Evolutionary conservation across 179 eudicot genomes (phyloP), one percentile per base, ranked within the genome.

Genomic region (Carnegiea gigantea): DNA sequence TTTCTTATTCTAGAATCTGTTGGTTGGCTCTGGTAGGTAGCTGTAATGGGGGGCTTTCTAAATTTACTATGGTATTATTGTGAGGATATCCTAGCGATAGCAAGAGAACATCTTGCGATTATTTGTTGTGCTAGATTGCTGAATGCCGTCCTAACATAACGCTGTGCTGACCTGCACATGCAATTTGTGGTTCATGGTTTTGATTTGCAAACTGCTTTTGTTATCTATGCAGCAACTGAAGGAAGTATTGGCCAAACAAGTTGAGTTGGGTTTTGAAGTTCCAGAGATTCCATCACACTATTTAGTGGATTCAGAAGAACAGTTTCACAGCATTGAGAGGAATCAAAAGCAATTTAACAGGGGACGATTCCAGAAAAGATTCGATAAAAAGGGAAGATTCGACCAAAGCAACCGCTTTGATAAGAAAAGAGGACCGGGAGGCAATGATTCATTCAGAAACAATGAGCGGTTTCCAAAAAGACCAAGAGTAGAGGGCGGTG

Each of bases 201-300:
- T 62, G 73, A 77, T 18, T 60, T 78, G 5, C 60, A 11, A 79
- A 51, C 51, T 60, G 21, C 59, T 70, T 54, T 79, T 73, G 18
- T 59, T 68, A 64, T 79, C 73, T 70, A 81, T 86, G 87, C 93
- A 96, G 99, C 97, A 94, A 94, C 92, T 96, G 43, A 92, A 92
- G 88, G 97, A 92, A 26, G 87, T 96, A 79, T 80, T 96, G 81
- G 94, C 94, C 36, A 94, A 91, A 84, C 99, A 96, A 84, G 97
- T 87, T 54, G 93, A 96, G 83, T 80, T 96, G 85, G 99, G 99
- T 36, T 90, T 89, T 87, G 98, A 96, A 89, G 96, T 96, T 80
- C 97, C 99, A 18, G 99, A 96, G 81, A 92, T 96, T 49, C 98
- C 99, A 59, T 77, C 97, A 5, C 85, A 82, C 83, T 95, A 95